Percentiles rank a stretch among this genome's conserved stretches.
Conservation (phyloP, 1,284 basidiomycete genomes). For the Irpex lacteus region DNA sequence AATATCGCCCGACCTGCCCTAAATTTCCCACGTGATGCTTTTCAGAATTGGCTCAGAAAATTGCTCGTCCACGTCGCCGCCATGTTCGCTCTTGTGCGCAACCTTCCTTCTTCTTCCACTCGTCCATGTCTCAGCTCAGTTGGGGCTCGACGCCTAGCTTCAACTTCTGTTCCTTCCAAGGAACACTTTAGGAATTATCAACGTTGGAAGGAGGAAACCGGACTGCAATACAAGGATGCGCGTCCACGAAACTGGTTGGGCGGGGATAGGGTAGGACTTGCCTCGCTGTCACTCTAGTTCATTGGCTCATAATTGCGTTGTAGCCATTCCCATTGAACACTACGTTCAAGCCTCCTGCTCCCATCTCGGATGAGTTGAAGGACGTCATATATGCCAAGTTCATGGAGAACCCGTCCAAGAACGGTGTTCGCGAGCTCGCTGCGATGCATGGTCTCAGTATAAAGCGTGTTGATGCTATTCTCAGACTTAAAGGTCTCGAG, state of each 20-base stretch:
- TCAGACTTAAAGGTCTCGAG: conserved; percentile 78
- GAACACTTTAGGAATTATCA: conserved; percentile 16
- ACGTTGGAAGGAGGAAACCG: conserved; percentile 37
- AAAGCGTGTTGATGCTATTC: conserved; percentile 75
- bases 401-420: conserved; percentile 52
- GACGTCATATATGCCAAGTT: conserved; percentile 53
- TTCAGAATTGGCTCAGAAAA: conserved; percentile 20
- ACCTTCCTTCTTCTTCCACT: conserved; percentile 21
- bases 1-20: conserved; percentile 21
- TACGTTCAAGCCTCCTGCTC: conserved; percentile 74
- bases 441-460: conserved; percentile 61
- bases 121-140: conserved; percentile 17
- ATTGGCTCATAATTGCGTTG: conserved; percentile 9
- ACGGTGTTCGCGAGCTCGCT: conserved; percentile 61
- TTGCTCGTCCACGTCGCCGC: conserved; percentile 22
- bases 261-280: conserved; percentile 41
- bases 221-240: conserved; percentile 36
- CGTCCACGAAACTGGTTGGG: conserved; percentile 58
- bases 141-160: conserved; percentile 17
- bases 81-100: conserved; percentile 33
- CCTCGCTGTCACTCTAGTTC: conserved; percentile 1
- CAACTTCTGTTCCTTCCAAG: conserved; percentile 6
- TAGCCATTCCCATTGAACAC: conserved; percentile 83
- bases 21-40: conserved; percentile 22
- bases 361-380: conserved; percentile 62